Evolutionary conservation across 73 alveolate species (phyloP).

Genomic region (Paramecium biaurelia): DNA sequence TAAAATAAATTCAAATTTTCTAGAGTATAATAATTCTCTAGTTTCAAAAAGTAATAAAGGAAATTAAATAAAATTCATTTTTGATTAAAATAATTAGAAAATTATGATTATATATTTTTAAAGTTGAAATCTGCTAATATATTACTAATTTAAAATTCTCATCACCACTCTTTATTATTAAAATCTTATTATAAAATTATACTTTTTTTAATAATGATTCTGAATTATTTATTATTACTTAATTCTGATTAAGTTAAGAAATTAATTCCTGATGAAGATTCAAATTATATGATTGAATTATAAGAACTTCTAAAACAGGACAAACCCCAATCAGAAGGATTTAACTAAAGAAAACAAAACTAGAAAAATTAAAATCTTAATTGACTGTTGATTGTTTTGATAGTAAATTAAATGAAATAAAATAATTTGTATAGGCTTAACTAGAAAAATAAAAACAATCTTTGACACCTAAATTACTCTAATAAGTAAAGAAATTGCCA

Average conservation of each 20-base stretch:
- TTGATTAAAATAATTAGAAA: too few species aligned
- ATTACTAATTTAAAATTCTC: not conserved
- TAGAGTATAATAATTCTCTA: not conserved
- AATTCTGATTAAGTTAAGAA: not conserved
- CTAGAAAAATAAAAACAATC: not conserved
- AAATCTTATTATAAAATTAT: not conserved
- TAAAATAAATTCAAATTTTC: too few species aligned
- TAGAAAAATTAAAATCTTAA: not conserved
- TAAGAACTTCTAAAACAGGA: not conserved
- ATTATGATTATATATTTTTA: too few species aligned
- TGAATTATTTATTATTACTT: not conserved
- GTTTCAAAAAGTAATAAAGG: not conserved
- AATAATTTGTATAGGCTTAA: not conserved
- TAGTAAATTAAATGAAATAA: not conserved
- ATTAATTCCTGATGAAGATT: slow-evolving; percentile 12
- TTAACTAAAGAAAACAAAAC: not conserved
- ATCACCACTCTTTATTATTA: not conserved
- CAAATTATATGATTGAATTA: not conserved
- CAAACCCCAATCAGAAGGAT: not conserved
- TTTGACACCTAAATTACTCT: not conserved
- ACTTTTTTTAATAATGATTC: not conserved
- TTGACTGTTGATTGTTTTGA: not conserved
- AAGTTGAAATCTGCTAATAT: not conserved
- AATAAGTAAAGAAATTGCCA: not conserved
- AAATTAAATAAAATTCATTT: too few species aligned